Evolutionary conservation across 23 red algal species (phyloP), one percentile per base, ranked within the genome.

Genomic region (Chondrus crispus): DNA sequence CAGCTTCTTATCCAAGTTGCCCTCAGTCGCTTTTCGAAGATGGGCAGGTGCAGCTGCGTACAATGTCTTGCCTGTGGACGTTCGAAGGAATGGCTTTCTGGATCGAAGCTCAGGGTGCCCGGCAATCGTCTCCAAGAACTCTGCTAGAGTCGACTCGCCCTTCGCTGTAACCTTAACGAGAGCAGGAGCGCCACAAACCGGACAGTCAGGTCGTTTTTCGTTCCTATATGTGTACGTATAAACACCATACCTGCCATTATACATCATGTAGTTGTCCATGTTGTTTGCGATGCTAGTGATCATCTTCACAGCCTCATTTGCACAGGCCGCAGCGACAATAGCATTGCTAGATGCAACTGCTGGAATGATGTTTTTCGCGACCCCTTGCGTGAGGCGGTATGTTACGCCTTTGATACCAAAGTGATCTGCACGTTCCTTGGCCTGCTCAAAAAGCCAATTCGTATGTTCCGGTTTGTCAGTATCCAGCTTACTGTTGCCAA

Each of bases 271-370:
- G 82, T 95, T 92, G 72, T 87, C 74, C 91, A 96, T 85, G 39
- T 80, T 85, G 19, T 47, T 39, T 18, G 97, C 94, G 3, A 92
- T 60, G 39, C 42, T 51, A 41, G 91, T 90, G 28, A 91, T 93
- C 43, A 99, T 80, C 62, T 96, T 99, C 2, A 95, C 41, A 5
- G 90, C 93, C 62, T 96, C 97, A n/a, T 81, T 77, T 19, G 95
- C 97, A 64, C 97, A 99, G 10, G 92, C 93, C 14, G 97, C 90
- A 50, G 93, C 97, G 38, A 96, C 90, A 40, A 99, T 88, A 28
- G 97, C 97, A 49, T 96, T 99, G 39, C 94, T 99, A 33, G 97
- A 96, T 12, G 97, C 97, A 2, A 99, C 91, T n/a, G 97, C 97
- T 48, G 97, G 97, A 46, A 99, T 93, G 16, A 95, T 94, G 66